A percentile compares a stretch with the other conserved stretches of the same genome.
phyloP scores from a whole-genome alignment of 371 early-diverging fungal genomes.

The Circinella minor region DNA sequence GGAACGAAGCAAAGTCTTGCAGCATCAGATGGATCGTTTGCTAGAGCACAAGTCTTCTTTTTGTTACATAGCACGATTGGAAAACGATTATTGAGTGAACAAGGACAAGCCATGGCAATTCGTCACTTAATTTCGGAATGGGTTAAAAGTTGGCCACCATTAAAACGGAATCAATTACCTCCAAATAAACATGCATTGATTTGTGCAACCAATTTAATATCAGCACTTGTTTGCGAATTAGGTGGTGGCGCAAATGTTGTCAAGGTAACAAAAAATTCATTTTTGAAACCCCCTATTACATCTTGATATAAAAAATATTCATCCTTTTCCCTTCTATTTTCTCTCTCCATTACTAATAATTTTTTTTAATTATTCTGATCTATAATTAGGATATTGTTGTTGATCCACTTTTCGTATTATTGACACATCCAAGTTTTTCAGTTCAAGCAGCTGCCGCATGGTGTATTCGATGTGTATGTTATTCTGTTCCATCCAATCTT shows the following conservation, averaged over 20 bases:
- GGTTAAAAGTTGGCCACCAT: constrained; percentile 73
- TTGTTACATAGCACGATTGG: constrained; percentile 81
- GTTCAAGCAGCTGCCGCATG: constrained; percentile 81
- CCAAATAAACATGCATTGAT: constrained; percentile 66
- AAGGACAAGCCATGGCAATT: constrained; percentile 80
- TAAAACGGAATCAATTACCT: constrained; percentile 64
- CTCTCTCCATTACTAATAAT: too few species aligned
- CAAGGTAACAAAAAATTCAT: constrained; percentile 51
- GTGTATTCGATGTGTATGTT: constrained; percentile 73
- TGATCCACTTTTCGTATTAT: constrained; percentile 68
- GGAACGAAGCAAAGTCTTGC: constrained; percentile 27
- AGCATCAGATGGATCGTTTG: constrained; percentile 63
- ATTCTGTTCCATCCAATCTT: constrained; percentile 68
- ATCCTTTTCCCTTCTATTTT: too few species aligned
- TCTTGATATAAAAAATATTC: not conserved
- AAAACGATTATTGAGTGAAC: constrained; percentile 72
- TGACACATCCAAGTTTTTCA: constrained; percentile 71
- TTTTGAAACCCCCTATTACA: not conserved
- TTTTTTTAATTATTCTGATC: too few species aligned
- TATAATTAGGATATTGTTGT: constrained; percentile 58
- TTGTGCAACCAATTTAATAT: constrained; percentile 75
- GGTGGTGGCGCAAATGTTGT: constrained; percentile 77
- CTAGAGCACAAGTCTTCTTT: constrained; percentile 71
- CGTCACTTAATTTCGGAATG: constrained; percentile 67
- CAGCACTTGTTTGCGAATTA: constrained; percentile 74